Base-by-base conservation (phyloP, 805 yeast genomes). In the Blastobotrys attinorum region DNA sequence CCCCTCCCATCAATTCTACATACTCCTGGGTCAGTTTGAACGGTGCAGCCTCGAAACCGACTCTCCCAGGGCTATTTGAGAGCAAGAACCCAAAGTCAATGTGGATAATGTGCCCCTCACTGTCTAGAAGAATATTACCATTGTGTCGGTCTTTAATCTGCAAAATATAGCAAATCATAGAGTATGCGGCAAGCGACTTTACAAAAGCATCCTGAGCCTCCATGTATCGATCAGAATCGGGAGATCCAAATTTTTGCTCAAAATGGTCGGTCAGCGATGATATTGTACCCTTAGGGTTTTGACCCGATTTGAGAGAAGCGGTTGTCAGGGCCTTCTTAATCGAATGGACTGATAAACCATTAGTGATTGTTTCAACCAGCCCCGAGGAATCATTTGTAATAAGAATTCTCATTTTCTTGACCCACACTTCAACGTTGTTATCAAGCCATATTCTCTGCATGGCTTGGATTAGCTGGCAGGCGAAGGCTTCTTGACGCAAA, bases 81-180 rank as follows among this genome's bases (percentile, higher is more conserved):
- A 90, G 69, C 60, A 90, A 64, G 61, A 87, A 90, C 0, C 98
- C 98, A 67, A 92, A 92, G 64, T 92, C 98, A 54, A 92, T 92
- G 62, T 65, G 72, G 37, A 90, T 79, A 10, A 92, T 83, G 59
- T 92, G 98, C 0, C 98, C 99, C 56, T 85, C 83, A 47, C 81
- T 86, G 60, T 92, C 98, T 58, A 92, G 86, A 85, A 92, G 82
- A 50, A 92, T 90, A 63, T 92, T 92, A 62, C 99, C 99, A 65
- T 92, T 92, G 65, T 92, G 99, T 58, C 99, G 77, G 66, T 92
- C 99, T 59, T 94, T 94, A 66, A 92, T 86, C 58, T 90, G 97
- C 42, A 92, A 72, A 42, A 92, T 61, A 58, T 87, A 92, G 15
- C 96, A 85, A 46, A 92, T 84, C 47, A 92, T 79, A 31, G 96